Evolutionary conservation across 2,329 filamentous ascomycete genomes (phyloP).

Genomic region (Neonectria coccinea): DNA sequence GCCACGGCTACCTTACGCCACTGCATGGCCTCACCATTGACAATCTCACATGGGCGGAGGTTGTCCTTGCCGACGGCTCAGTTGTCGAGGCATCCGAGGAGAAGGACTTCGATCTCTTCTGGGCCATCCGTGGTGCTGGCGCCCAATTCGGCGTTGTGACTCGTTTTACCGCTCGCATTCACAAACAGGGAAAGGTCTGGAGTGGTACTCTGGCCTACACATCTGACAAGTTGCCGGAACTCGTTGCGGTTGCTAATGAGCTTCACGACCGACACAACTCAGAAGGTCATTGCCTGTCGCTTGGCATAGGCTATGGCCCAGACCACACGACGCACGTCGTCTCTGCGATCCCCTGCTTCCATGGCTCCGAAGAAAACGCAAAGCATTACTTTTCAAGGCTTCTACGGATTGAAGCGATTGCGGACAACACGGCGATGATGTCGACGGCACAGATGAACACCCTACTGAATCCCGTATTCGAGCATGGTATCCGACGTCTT

Average conservation of each 20-base stretch:
- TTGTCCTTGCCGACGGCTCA: slow-evolving; percentile 54
- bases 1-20: slow-evolving; percentile 68
- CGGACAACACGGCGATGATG: slow-evolving; percentile 35
- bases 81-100: slow-evolving; percentile 53
- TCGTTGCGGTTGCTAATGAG: slow-evolving; percentile 42
- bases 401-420: slow-evolving; percentile 25
- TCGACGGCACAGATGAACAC: slow-evolving; percentile 39
- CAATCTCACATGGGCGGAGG: slow-evolving; percentile 52
- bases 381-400: slow-evolving; percentile 38
- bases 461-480: slow-evolving; percentile 41
- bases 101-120: slow-evolving; percentile 59
- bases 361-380: slow-evolving; percentile 34
- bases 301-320: slow-evolving; percentile 39
- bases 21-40: slow-evolving; percentile 64
- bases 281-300: slow-evolving; percentile 40
- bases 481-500: slow-evolving; percentile 42
- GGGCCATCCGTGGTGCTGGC: slow-evolving; percentile 62
- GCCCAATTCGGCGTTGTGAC: slow-evolving; percentile 58
- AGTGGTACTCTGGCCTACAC: slow-evolving; percentile 46
- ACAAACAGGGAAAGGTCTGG: slow-evolving; percentile 49
- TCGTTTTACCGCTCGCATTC: slow-evolving; percentile 48
- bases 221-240: slow-evolving; percentile 37
- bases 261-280: slow-evolving; percentile 33
- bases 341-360: slow-evolving; percentile 40
- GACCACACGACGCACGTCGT: slow-evolving; percentile 31